Base-by-base conservation (phyloP, 1,284 basidiomycete species). In the Malassezia globosa region DNA sequence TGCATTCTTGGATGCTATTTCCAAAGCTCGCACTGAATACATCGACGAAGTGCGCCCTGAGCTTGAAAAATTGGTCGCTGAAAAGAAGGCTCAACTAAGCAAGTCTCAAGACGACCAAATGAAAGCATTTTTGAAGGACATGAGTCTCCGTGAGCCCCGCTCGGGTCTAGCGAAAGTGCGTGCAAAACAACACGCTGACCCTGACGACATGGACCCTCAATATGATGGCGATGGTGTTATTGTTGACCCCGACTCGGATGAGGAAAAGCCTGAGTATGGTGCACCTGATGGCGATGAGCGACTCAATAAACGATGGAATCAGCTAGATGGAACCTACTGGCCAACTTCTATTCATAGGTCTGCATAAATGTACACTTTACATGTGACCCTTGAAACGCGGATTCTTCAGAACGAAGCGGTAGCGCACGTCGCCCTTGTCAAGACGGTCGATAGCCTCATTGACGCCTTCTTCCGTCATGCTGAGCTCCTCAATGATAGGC, bases 1-100 rank as follows among this genome's bases (percentile, higher is more conserved):
- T 55, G 84, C 85, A 46, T 95, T 97, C 71, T 84, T 97, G 64
- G 79, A 82, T 16, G 88, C 88, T 0, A 88, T 99, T 4, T 82
- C 90, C 54, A 82, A 80, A 37, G 87, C 86, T 1, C 77, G 87
- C 55, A 77, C 81, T 46, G 88, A 94, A 73, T 99, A 95, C 72
- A 39, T 66, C 67, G 88, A 86, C 53, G 86, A 90, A 56, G 96
- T 96, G 72, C 79, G 88, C 37, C 89, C 90, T 0, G 88, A 95
- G 66, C 79, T 97, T 3, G 79, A 84, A 46, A 80, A 82, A 37
- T 79, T 86, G 13, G 72, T 74, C 7, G 73, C 73, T 29, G 74
- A 79, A 51, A 66, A 74, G 42, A 64, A 8, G 74, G 85, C 16
- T 77, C 81, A 61, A 80, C 80, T 44, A 76, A 78, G 57, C 84